phyloP scores from a whole-genome alignment of 1,139 yeast species.

The Geotrichum australiense region DNA sequence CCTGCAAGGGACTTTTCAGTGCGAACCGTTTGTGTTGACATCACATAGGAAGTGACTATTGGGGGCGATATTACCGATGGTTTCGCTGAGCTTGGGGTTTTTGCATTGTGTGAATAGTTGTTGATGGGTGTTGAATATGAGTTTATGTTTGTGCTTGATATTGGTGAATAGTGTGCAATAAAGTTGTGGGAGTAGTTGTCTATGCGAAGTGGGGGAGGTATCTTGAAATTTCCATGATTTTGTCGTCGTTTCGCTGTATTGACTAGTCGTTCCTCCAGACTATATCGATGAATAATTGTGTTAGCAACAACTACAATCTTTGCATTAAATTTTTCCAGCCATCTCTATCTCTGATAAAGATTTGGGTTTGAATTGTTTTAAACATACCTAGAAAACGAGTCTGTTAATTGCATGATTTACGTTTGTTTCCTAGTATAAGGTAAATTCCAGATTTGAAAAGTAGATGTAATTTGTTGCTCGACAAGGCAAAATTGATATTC shows the following conservation, averaged over 20 bases:
- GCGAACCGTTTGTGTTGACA: conserved; percentile 12
- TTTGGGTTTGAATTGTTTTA: too few relatives aligned
- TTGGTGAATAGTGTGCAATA: conserved; percentile 1
- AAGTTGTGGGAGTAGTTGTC: conserved; percentile 9
- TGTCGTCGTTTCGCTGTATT: conserved; percentile 6
- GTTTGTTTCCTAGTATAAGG: neutral
- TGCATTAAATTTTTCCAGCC: neutral
- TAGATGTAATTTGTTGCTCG: too few relatives aligned
- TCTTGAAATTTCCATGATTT: conserved; percentile 1
- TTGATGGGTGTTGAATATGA: neutral
- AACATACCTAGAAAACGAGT: conserved; percentile 14
- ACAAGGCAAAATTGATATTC: too few relatives aligned
- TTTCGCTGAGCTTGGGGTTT: neutral
- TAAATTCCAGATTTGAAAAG: too few relatives aligned
- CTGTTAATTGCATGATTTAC: conserved; percentile 13
- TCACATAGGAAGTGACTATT: conserved; percentile 14
- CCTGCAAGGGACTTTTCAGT: conserved; percentile 22
- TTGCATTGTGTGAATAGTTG: neutral
- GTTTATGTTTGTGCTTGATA: neutral
- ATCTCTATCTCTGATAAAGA: too few relatives aligned
- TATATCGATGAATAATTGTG: too few relatives aligned
- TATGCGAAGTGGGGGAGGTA: conserved; percentile 15
- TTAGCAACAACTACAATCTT: too few relatives aligned
- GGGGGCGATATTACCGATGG: conserved; percentile 10
- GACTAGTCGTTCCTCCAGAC: conserved; percentile 15